phyloP scores from a whole-genome alignment of 352 stramenopile genomes.

The Elongisporangium anandrum region DNA sequence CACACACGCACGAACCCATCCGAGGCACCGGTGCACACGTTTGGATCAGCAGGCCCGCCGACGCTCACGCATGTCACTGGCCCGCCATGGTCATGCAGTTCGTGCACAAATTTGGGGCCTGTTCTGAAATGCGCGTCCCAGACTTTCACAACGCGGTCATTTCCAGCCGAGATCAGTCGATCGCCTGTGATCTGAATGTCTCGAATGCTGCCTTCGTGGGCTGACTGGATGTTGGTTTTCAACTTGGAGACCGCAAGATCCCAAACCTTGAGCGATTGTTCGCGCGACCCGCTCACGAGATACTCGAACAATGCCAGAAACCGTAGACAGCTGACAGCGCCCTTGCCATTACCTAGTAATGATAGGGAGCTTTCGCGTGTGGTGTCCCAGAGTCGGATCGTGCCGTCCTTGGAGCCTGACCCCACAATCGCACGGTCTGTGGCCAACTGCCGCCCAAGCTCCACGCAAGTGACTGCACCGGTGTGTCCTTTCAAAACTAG shows the following conservation, averaged over 20 bases:
- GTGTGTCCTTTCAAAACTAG: slow-evolving; percentile 64
- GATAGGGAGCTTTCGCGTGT: slow-evolving; percentile 53
- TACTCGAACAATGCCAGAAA: slow-evolving; percentile 60
- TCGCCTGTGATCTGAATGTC: slow-evolving; percentile 73
- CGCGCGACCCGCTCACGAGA: slow-evolving; percentile 51
- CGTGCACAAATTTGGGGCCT: slow-evolving; percentile 43
- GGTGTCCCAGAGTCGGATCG: slow-evolving; percentile 74
- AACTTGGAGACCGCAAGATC: slow-evolving; percentile 49
- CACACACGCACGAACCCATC: slow-evolving; percentile 79
- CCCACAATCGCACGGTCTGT: slow-evolving; percentile 50
- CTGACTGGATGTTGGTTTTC: slow-evolving; percentile 42
- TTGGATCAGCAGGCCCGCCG: slow-evolving; percentile 68
- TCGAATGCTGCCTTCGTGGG: slow-evolving; percentile 49
- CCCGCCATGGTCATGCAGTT: slow-evolving; percentile 51
- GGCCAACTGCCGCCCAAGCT: slow-evolving; percentile 67
- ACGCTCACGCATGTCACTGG: slow-evolving; percentile 69
- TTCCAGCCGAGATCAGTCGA: slow-evolving; percentile 63
- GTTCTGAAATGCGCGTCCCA: slow-evolving; percentile 72
- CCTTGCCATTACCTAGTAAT: slow-evolving; percentile 35
- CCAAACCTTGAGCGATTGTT: slow-evolving; percentile 65
- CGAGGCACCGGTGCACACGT: slow-evolving; percentile 66
- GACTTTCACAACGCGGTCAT: slow-evolving; percentile 73
- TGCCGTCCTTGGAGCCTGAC: slow-evolving; percentile 64
- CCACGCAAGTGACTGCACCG: slow-evolving; percentile 54
- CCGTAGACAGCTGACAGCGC: slow-evolving; percentile 49